phyloP scores from a whole-genome alignment of 768 basidiomycete genomes.

The Melanogaster broomeanus region DNA sequence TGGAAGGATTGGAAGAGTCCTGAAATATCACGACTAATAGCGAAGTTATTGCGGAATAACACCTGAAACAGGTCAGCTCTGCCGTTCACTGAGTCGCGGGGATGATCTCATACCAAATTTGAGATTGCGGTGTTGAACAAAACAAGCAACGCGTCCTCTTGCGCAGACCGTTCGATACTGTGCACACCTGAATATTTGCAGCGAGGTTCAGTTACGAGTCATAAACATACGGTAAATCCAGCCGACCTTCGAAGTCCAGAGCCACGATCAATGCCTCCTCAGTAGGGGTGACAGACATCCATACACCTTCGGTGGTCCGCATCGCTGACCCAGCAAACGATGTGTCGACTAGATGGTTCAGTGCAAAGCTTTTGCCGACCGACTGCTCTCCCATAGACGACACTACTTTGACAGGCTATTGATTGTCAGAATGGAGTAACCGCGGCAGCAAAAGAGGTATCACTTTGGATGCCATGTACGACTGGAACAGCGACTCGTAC shows the following conservation, averaged over 20 bases:
- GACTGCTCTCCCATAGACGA: constrained; percentile 66
- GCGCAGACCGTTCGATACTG: constrained; percentile 55
- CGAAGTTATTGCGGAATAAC: constrained; percentile 66
- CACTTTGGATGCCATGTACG: constrained; percentile 54
- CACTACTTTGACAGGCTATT: constrained; percentile 56
- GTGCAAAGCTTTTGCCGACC: constrained; percentile 53
- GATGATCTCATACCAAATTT: constrained; percentile 43
- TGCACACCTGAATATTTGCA: constrained; percentile 44
- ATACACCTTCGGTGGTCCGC: constrained; percentile 60
- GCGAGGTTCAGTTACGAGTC: neutral
- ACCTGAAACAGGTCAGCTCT: constrained; percentile 40
- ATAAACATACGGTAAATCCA: neutral
- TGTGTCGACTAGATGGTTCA: constrained; percentile 57
- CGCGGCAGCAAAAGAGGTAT: neutral
- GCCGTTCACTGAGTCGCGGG: neutral
- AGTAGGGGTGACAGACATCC: constrained; percentile 61
- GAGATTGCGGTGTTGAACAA: constrained; percentile 62
- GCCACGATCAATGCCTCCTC: constrained; percentile 50
- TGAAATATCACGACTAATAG: constrained; percentile 57
- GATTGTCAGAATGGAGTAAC: neutral
- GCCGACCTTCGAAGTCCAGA: constrained; percentile 56
- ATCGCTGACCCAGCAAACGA: constrained; percentile 62
- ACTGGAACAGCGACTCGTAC: constrained; percentile 61
- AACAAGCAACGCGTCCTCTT: constrained; percentile 59
- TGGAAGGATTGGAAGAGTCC: constrained; percentile 66